Conservation (phyloP, 768 basidiomycete genomes). For the Pisolithus orientalis region DNA sequence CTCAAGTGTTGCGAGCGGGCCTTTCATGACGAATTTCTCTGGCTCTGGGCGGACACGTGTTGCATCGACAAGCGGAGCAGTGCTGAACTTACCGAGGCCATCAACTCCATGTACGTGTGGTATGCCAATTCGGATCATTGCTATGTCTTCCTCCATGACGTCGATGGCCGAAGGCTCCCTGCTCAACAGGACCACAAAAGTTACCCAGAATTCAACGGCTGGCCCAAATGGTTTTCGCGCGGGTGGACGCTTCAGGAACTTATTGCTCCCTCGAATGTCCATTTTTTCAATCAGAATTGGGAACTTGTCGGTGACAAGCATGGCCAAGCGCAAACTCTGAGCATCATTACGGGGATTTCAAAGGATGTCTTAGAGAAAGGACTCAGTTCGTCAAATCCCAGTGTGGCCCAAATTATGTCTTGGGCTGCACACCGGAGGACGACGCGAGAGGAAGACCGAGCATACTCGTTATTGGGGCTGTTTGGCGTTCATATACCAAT, state of each 20-base stretch:
- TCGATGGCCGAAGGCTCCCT: background rate
- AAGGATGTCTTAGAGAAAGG: background rate
- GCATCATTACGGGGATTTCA: background rate
- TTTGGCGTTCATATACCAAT: background rate
- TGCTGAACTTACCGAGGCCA: conserved; percentile 11
- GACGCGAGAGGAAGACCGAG: conserved; percentile 11
- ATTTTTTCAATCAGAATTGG: conserved; percentile 12
- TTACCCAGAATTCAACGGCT: background rate
- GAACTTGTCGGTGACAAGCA: conserved; percentile 1
- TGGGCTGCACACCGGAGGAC: conserved; percentile 16
- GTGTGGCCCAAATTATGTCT: conserved; percentile 5
- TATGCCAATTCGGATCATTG: conserved; percentile 12
- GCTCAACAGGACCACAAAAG: background rate
- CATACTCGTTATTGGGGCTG: background rate
- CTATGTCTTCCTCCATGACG: conserved; percentile 10
- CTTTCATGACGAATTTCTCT: conserved; percentile 1
- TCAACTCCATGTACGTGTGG: conserved; percentile 4
- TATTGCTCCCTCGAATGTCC: conserved; percentile 10
- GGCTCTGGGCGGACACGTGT: conserved; percentile 12
- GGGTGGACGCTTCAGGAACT: conserved; percentile 11
- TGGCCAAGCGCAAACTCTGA: background rate
- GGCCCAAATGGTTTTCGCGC: conserved; percentile 12
- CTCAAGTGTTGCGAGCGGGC: background rate
- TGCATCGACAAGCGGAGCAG: conserved; percentile 17
- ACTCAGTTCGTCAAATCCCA: background rate